These are phyloP conservation scores for Dictyostelium firmibasis DNA, from an alignment of 78 protist species.

Conservation along the genomic window DNA sequence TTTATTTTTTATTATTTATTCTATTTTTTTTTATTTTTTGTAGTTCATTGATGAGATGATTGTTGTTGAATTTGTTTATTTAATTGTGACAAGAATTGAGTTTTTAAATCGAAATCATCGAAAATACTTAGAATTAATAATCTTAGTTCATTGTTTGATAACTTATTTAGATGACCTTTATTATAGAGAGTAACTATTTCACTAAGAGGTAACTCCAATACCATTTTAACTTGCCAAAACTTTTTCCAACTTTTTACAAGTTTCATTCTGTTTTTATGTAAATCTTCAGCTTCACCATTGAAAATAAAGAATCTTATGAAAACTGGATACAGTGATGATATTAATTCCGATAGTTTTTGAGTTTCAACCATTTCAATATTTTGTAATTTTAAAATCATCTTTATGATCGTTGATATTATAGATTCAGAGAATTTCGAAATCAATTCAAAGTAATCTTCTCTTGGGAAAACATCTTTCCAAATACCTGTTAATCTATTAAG, in stretches of 20 bases:
- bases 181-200: conserved; percentile 40
- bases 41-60: neutral
- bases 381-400: conserved; percentile 33
- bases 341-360: conserved; percentile 11
- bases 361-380: conserved; percentile 62
- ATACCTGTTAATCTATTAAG: conserved; percentile 7
- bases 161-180: conserved; percentile 6
- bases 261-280: conserved; percentile 17
- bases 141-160: conserved; percentile 31
- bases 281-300: conserved; percentile 46
- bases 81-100: conserved; percentile 22
- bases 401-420: conserved; percentile 28
- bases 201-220: conserved; percentile 37
- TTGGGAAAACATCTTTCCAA: conserved; percentile 59
- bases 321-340: neutral
- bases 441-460: conserved; percentile 33
- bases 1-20: too few relatives aligned
- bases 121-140: conserved; percentile 34
- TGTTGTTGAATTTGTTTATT: neutral
- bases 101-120: conserved; percentile 56
- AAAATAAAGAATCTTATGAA: conserved; percentile 26
- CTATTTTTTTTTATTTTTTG: neutral
- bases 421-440: conserved; percentile 33
- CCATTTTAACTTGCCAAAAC: conserved; percentile 40
- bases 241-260: conserved; percentile 53